Evolutionary conservation across 768 basidiomycete genomes (phyloP).

Genomic region (Leccinum subtestaceum): DNA sequence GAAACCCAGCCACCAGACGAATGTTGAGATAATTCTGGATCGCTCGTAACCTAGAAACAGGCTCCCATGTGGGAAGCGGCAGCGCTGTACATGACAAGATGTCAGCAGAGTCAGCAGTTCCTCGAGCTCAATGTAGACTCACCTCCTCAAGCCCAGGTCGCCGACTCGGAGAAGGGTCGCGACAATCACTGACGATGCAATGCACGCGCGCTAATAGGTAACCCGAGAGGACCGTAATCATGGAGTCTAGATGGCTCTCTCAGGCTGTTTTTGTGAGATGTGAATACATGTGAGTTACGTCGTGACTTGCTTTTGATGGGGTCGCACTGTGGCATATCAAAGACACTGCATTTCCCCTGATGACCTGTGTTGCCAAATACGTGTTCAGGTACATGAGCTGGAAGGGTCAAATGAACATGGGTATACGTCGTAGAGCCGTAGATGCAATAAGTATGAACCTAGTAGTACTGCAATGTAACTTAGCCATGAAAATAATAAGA

Average conservation of each 20-base stretch:
- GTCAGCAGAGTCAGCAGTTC: neutral
- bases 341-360: slow-evolving; percentile 1
- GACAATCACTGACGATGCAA: neutral
- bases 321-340: neutral
- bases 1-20: neutral
- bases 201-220: neutral
- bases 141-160: neutral
- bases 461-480: slow-evolving; percentile 2
- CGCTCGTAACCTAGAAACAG: slow-evolving; percentile 14
- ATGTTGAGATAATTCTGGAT: slow-evolving; percentile 4
- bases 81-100: neutral
- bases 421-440: slow-evolving; percentile 5
- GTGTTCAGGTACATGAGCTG: neutral
- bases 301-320: slow-evolving; percentile 1
- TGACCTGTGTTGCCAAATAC: neutral
- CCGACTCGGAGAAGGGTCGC: neutral
- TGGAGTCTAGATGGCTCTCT: neutral
- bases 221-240: neutral
- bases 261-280: slow-evolving; percentile 3
- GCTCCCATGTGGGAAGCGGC: slow-evolving; percentile 10
- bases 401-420: slow-evolving; percentile 2
- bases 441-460: slow-evolving; percentile 7
- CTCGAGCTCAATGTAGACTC: neutral
- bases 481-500: slow-evolving; percentile 4
- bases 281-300: neutral